phyloP scores from a whole-genome alignment of 371 early-diverging fungal genomes.

The Neoconidiobolus thromboides region DNA sequence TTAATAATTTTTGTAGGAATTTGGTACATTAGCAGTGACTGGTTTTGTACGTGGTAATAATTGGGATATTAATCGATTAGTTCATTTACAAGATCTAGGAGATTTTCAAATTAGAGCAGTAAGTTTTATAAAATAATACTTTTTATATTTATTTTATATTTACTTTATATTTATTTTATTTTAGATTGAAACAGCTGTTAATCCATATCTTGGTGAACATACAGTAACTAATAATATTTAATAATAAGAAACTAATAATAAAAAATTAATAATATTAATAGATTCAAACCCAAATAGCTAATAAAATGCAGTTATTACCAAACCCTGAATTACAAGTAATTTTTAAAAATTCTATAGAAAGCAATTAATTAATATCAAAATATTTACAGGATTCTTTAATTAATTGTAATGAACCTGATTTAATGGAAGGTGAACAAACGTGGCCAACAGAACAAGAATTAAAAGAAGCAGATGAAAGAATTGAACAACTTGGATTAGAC shows the following conservation, averaged over 20 bases:
- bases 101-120: constrained; percentile 75
- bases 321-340: no score
- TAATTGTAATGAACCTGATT: constrained; percentile 71
- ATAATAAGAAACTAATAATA: no score
- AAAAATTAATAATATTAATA: no score
- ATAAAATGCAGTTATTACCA: no score
- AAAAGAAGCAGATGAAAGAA: constrained; percentile 39
- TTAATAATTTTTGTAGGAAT: constrained; percentile 9
- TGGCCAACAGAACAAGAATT: constrained; percentile 94
- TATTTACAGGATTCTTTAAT: constrained; percentile 55
- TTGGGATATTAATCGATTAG: constrained; percentile 69
- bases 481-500: constrained; percentile 9
- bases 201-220: no score
- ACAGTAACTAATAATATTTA: no score
- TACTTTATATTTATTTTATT: no score
- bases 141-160: no score
- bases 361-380: not conserved
- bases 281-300: no score
- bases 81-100: constrained; percentile 79
- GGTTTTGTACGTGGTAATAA: constrained; percentile 64
- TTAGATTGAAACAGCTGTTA: no score
- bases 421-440: constrained; percentile 85
- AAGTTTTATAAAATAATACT: constrained; percentile 9
- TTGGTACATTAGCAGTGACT: constrained; percentile 54
- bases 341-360: no score